Percentiles rank a stretch among this genome's conserved stretches.
phyloP scores from a whole-genome alignment of 1,284 basidiomycete genomes.

The Ceratobasidium sp. region DNA sequence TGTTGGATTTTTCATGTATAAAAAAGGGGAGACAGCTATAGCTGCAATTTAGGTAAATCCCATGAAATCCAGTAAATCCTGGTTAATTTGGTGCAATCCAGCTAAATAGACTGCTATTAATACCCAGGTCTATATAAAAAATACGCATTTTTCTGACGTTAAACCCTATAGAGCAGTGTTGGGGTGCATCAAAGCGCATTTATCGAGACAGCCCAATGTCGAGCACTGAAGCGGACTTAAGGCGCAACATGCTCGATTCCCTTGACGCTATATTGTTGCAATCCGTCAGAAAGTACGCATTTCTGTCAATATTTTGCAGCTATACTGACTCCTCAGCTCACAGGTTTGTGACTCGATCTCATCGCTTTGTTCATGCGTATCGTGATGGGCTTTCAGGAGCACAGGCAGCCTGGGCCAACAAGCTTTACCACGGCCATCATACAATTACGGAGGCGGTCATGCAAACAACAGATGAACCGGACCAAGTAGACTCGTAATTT shows the following conservation, averaged over 20 bases:
- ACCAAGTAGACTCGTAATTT: no score
- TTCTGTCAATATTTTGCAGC: background rate
- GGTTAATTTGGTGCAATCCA: no score
- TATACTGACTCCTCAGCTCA: no score
- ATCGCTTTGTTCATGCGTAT: conserved; percentile 42
- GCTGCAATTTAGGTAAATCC: no score
- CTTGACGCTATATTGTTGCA: conserved; percentile 31
- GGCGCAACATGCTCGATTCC: conserved; percentile 27
- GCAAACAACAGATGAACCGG: background rate
- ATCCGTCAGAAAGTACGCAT: conserved; percentile 36
- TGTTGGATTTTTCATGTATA: no score
- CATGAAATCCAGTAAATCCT: no score
- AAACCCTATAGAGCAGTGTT: conserved; percentile 40
- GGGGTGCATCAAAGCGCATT: conserved; percentile 37
- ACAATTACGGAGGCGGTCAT: conserved; percentile 9
- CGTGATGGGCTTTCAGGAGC: conserved; percentile 27
- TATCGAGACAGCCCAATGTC: conserved; percentile 39
- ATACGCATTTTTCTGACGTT: no score
- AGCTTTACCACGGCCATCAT: conserved; percentile 40
- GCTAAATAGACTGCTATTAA: no score
- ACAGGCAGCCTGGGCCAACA: conserved; percentile 42
- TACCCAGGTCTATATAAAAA: no score
- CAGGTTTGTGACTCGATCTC: conserved; percentile 38
- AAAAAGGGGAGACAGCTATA: no score
- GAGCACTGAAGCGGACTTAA: conserved; percentile 37